These are phyloP conservation scores for Ceratobasidium sp. DNA, from an alignment of 1,284 basidiomycete genomes.

Conservation along the genomic window DNA sequence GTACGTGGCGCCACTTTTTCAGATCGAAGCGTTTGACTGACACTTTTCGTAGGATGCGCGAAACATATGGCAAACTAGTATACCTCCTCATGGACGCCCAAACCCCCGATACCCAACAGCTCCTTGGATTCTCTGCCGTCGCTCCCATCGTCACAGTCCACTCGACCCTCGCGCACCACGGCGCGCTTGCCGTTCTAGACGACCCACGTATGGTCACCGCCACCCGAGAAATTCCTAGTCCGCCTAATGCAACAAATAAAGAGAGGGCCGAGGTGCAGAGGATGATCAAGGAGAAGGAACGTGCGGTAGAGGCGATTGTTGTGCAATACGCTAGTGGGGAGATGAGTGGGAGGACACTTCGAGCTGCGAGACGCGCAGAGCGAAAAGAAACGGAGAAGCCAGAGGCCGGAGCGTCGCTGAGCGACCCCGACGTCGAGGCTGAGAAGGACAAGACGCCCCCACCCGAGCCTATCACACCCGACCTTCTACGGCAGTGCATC, in stretches of 20 bases:
- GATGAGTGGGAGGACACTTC: not conserved
- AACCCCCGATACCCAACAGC: conserved; percentile 78
- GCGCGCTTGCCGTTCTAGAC: conserved; percentile 75
- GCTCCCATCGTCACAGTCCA: conserved; percentile 81
- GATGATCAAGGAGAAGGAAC: conserved; percentile 85
- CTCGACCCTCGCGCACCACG: conserved; percentile 71
- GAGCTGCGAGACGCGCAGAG: not conserved
- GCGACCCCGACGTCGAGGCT: conserved; percentile 68
- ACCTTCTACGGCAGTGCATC: conserved; percentile 71
- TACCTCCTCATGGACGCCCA: conserved; percentile 84
- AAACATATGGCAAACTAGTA: conserved; percentile 85
- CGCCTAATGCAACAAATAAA: conserved; percentile 68
- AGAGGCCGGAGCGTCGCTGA: conserved; percentile 48
- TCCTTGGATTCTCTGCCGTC: conserved; percentile 81
- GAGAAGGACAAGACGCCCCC: conserved; percentile 64
- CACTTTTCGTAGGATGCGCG: conserved; percentile 87
- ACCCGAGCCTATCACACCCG: conserved; percentile 37
- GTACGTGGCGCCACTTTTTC: not conserved
- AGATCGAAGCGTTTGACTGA: conserved; percentile 2
- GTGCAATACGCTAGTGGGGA: conserved; percentile 67
- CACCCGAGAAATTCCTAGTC: conserved; percentile 78
- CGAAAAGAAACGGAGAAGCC: not conserved
- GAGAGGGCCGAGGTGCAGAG: conserved; percentile 79
- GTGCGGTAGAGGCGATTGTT: conserved; percentile 80
- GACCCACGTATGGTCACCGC: conserved; percentile 78